Percentiles rank a stretch among this genome's conserved stretches.
These are phyloP conservation scores for Aspergillus indologenus DNA, from an alignment of 495 filamentous ascomycete species.

Conservation along the genomic window DNA sequence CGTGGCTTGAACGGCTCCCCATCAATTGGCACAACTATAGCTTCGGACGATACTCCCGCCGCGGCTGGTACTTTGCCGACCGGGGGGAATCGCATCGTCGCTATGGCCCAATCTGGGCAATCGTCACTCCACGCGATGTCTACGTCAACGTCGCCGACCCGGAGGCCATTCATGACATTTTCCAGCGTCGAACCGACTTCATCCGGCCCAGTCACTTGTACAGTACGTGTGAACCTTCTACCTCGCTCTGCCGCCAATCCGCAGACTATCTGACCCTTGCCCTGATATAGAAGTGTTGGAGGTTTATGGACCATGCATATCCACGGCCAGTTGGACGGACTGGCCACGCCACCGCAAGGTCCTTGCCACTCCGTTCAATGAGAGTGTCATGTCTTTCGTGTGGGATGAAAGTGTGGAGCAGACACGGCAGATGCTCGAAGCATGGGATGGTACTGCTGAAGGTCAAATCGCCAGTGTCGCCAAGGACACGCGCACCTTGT, in stretches of 20 bases:
- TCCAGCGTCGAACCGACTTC: neutral
- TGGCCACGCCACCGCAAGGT: conserved; percentile 8
- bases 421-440: neutral
- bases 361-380: conserved; percentile 7
- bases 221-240: neutral
- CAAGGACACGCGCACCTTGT: conserved; percentile 5
- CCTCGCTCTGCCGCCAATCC: neutral
- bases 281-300: neutral
- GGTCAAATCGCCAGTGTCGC: neutral
- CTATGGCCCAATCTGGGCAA: neutral
- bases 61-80: conserved; percentile 3
- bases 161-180: neutral
- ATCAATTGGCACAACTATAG: neutral
- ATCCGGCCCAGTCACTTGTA: neutral
- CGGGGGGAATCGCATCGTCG: neutral
- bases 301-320: conserved; percentile 5
- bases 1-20: conserved; percentile 3
- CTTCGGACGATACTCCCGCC: conserved; percentile 2
- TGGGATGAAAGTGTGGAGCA: conserved; percentile 8
- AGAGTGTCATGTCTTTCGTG: conserved; percentile 1
- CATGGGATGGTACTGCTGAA: neutral
- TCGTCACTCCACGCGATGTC: neutral
- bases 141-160: conserved; percentile 1
- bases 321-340: conserved; percentile 1
- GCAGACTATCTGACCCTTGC: neutral